phyloP scores from a whole-genome alignment of 2,329 filamentous ascomycete species.

The Pyricularia grisea region DNA sequence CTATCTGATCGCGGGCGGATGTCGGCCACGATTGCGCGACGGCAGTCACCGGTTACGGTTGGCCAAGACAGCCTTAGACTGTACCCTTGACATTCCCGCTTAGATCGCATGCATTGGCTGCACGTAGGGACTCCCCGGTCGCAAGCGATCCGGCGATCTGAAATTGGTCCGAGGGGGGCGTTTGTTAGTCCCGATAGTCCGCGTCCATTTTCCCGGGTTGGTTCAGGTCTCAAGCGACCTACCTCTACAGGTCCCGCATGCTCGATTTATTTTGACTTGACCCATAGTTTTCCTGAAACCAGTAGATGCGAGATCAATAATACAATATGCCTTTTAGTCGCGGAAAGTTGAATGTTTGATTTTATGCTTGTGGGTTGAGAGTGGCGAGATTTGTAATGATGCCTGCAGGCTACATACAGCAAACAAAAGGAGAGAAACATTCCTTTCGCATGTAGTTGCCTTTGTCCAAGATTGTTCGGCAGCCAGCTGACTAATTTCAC shows the following conservation, averaged over 20 bases:
- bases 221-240: background rate
- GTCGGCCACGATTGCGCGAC: too few relatives aligned
- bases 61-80: too few relatives aligned
- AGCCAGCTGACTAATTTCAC: background rate
- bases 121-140: too few relatives aligned
- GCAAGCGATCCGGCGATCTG: background rate
- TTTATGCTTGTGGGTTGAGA: background rate
- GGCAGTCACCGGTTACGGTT: too few relatives aligned
- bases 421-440: too few relatives aligned
- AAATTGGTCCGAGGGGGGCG: background rate
- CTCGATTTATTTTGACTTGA: background rate
- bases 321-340: background rate
- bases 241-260: background rate
- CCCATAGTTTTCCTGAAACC: background rate
- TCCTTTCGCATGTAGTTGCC: background rate
- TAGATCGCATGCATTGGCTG: too few relatives aligned
- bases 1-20: too few relatives aligned
- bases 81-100: too few relatives aligned
- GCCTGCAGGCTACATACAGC: too few relatives aligned
- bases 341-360: background rate
- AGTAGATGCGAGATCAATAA: background rate
- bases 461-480: background rate
- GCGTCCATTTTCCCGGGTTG: background rate
- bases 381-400: background rate
- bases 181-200: background rate